Conservation (phyloP, 2,329 filamentous ascomycete species). For the Colletotrichum plurivorum region DNA sequence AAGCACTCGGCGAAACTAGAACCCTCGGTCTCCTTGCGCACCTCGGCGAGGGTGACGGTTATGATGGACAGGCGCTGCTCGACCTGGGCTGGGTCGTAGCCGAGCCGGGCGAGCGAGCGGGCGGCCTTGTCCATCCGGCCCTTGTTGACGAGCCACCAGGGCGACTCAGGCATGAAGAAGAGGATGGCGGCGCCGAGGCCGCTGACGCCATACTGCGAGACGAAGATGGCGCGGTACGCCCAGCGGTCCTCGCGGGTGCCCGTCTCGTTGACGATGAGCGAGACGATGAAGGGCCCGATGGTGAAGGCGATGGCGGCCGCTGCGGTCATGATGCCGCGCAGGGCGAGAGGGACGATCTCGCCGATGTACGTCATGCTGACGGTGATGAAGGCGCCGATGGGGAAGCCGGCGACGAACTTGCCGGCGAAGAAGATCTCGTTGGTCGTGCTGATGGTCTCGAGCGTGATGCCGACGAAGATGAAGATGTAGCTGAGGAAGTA, state of each 20-base stretch:
- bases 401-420: slow-evolving; percentile 59
- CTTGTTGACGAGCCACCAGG: slow-evolving; percentile 56
- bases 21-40: slow-evolving; percentile 53
- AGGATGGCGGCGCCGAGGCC: slow-evolving; percentile 27
- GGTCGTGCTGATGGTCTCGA: slow-evolving; percentile 49
- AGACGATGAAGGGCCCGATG: slow-evolving; percentile 47
- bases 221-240: slow-evolving; percentile 48
- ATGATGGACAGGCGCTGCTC: slow-evolving; percentile 48
- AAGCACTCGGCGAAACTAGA: slow-evolving; percentile 57
- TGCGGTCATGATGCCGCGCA: slow-evolving; percentile 48
- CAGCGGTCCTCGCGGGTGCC: slow-evolving; percentile 46
- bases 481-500: slow-evolving; percentile 53
- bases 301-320: slow-evolving; percentile 46
- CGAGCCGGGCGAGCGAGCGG: slow-evolving; percentile 48
- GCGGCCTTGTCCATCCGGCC: slow-evolving; percentile 42
- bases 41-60: slow-evolving; percentile 50
- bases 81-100: slow-evolving; percentile 46
- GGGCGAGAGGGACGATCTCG: slow-evolving; percentile 48
- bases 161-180: slow-evolving; percentile 56
- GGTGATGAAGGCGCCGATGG: slow-evolving; percentile 47
- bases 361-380: slow-evolving; percentile 49
- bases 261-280: slow-evolving; percentile 50
- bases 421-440: slow-evolving; percentile 58
- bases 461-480: slow-evolving; percentile 54
- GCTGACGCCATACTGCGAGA: slow-evolving; percentile 38